phyloP scores from a whole-genome alignment of 768 basidiomycete genomes.

The Hirschioporus abietinus region DNA sequence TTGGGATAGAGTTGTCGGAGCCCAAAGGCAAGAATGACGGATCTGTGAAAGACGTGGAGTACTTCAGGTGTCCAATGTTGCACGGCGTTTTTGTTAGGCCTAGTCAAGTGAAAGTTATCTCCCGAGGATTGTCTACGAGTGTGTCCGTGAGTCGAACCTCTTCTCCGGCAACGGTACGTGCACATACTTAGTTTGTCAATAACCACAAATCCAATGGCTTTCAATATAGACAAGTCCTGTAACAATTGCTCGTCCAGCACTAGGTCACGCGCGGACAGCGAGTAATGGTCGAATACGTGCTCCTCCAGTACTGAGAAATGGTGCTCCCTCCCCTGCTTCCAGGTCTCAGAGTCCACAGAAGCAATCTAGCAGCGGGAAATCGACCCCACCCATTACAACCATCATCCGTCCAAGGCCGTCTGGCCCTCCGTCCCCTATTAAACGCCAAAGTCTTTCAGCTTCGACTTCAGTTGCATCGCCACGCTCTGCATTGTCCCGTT shows the following conservation, averaged over 20 bases:
- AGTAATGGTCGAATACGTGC: constrained; percentile 20
- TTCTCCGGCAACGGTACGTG: neutral
- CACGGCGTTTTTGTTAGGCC: constrained; percentile 89
- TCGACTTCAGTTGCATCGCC: constrained; percentile 18
- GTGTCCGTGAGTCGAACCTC: neutral
- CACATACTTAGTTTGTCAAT: too few species aligned
- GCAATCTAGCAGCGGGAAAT: neutral
- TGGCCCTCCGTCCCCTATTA: neutral
- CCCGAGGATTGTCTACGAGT: constrained; percentile 30
- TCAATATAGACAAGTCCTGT: neutral
- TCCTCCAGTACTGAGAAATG: constrained; percentile 19
- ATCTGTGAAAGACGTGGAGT: constrained; percentile 66
- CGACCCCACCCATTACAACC: neutral
- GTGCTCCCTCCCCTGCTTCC: neutral
- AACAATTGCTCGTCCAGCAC: constrained; percentile 21
- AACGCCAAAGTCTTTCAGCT: neutral
- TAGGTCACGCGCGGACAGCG: constrained; percentile 58
- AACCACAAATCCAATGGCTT: neutral
- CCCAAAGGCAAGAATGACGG: constrained; percentile 95
- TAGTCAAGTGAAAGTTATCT: constrained; percentile 69
- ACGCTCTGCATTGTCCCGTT: constrained; percentile 22
- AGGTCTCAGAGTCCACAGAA: neutral
- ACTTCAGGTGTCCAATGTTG: constrained; percentile 73
- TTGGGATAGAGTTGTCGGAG: constrained; percentile 85
- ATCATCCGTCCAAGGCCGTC: neutral